These are phyloP conservation scores for Phanerochaete carnosa DNA, from an alignment of 768 basidiomycete genomes.

Conservation along the genomic window DNA sequence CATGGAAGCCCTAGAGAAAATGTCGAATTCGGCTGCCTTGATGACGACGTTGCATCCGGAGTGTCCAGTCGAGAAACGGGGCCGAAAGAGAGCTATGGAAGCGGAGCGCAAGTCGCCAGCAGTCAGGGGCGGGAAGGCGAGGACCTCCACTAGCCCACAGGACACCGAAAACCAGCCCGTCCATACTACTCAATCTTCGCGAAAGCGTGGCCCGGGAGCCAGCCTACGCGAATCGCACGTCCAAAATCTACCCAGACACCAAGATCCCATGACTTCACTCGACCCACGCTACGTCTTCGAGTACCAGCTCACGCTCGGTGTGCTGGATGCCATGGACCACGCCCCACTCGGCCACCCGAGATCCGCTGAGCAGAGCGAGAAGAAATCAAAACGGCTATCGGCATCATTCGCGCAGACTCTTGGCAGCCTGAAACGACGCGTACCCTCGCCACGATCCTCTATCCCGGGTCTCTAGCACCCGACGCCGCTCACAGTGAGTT, in stretches of 20 bases:
- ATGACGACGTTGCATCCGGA: neutral
- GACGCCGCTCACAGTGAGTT: neutral
- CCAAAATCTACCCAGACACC: neutral
- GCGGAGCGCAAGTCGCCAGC: neutral
- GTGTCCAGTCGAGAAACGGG: neutral
- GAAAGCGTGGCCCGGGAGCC: neutral
- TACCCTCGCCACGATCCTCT: neutral
- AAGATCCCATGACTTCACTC: neutral
- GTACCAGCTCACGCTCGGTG: constrained; percentile 5
- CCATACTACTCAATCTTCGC: neutral
- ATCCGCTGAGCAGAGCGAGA: neutral
- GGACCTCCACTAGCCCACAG: neutral
- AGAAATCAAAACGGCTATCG: neutral
- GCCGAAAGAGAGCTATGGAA: neutral
- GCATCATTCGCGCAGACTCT: neutral
- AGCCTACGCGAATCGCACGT: neutral
- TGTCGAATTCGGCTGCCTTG: neutral
- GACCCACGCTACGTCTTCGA: constrained; percentile 4
- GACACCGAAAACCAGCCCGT: too few species aligned
- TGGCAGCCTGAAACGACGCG: neutral
- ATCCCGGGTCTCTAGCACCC: neutral
- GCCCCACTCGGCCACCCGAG: neutral
- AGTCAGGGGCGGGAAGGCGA: neutral
- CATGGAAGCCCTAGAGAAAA: neutral
- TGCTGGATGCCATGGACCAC: constrained; percentile 11